Evolutionary conservation across 768 basidiomycete genomes (phyloP).

Genomic region (Podaxis pistillaris): DNA sequence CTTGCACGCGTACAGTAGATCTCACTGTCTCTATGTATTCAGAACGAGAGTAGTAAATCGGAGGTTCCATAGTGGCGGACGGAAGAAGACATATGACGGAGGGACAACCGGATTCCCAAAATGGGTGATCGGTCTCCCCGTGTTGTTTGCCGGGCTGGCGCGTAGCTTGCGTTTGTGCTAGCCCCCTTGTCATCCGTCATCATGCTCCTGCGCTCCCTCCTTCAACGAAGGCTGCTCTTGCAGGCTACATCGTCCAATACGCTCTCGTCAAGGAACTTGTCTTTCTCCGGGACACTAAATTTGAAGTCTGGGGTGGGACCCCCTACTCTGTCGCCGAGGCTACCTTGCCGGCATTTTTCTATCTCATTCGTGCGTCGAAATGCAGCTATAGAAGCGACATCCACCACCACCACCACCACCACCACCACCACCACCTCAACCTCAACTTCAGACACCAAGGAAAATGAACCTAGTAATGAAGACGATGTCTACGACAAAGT

Average conservation of each 20-base stretch:
- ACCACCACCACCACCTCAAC: constrained; percentile 14
- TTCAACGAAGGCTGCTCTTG: neutral
- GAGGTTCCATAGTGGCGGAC: constrained; percentile 55
- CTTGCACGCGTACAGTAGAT: neutral
- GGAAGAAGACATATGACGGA: constrained; percentile 3
- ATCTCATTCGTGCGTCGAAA: constrained; percentile 1
- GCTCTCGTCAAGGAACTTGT: neutral
- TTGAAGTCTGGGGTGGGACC: neutral
- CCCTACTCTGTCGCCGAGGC: neutral
- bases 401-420: constrained; percentile 10
- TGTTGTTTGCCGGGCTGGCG: neutral
- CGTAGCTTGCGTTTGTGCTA: neutral
- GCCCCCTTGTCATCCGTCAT: constrained; percentile 11
- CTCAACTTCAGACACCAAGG: constrained; percentile 7
- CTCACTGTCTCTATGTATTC: constrained; percentile 89
- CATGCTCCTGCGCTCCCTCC: constrained; percentile 11
- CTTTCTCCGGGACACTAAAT: neutral
- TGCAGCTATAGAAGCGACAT: neutral
- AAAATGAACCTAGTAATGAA: constrained; percentile 8
- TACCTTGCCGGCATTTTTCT: constrained; percentile 4
- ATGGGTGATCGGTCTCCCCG: neutral
- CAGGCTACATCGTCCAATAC: neutral
- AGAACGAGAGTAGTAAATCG: constrained; percentile 74
- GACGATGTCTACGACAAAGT: constrained; percentile 29
- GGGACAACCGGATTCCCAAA: neutral